Evolutionary conservation across 208 protist species (phyloP).

Genomic region (Lotmaria passim): DNA sequence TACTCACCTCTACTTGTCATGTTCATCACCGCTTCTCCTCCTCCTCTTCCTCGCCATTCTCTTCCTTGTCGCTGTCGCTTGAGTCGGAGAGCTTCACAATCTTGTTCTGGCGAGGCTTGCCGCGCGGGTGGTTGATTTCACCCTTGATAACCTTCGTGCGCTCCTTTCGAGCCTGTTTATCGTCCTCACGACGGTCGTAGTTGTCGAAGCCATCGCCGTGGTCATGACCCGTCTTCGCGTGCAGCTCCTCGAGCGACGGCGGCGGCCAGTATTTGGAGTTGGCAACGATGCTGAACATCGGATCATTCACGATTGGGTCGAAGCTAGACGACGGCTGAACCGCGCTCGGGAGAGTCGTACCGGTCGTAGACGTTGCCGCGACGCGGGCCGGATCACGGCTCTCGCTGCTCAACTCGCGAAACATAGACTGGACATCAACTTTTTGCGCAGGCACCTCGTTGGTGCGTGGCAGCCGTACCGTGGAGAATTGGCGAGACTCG

Average conservation of each 20-base stretch:
- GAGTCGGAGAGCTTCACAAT: slow-evolving; percentile 56
- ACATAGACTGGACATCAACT: slow-evolving; percentile 66
- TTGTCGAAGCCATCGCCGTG: slow-evolving; percentile 76
- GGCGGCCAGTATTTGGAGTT: slow-evolving; percentile 77
- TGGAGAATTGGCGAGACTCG: slow-evolving; percentile 81
- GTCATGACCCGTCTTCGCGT: slow-evolving; percentile 41
- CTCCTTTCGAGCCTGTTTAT: slow-evolving; percentile 58
- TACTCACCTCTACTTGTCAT: too few relatives aligned
- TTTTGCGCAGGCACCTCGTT: slow-evolving; percentile 52
- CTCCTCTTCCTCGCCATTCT: background rate
- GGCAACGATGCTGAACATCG: slow-evolving; percentile 72
- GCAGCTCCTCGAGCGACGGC: slow-evolving; percentile 68
- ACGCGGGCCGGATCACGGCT: too few relatives aligned
- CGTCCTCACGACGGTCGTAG: slow-evolving; percentile 82
- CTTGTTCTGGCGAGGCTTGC: slow-evolving; percentile 69
- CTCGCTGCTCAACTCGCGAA: slow-evolving; percentile 17
- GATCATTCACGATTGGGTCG: slow-evolving; percentile 81
- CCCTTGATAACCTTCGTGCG: slow-evolving; percentile 67
- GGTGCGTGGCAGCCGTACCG: slow-evolving; percentile 61
- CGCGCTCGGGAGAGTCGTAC: background rate
- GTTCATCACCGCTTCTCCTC: too few relatives aligned
- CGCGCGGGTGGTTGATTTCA: slow-evolving; percentile 84
- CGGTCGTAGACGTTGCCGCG: background rate
- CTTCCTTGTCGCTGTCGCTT: slow-evolving; percentile 36
- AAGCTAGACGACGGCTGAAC: slow-evolving; percentile 30